Evolutionary conservation across 495 filamentous ascomycete genomes (phyloP).

Genomic region (Aspergillus kassunensis): DNA sequence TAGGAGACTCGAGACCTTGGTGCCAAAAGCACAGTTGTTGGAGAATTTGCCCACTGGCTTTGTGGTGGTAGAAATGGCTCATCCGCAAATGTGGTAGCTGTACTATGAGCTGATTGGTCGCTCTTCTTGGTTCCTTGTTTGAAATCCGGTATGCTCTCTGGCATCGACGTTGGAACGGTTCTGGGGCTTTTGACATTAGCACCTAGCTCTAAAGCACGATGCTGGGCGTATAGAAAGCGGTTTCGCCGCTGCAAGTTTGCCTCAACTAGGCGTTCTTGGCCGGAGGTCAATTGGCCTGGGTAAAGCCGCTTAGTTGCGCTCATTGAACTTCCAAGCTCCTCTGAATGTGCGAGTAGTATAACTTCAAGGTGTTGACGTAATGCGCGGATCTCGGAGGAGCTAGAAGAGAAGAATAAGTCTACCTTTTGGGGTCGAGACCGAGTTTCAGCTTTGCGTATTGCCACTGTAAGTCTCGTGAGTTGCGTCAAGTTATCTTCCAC

Average conservation of each 20-base stretch:
- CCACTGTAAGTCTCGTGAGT: conserved; percentile 10
- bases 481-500: neutral
- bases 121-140: too few species aligned
- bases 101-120: too few species aligned
- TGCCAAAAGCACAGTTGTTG: neutral
- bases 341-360: neutral
- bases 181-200: neutral
- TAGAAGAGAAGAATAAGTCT: conserved; percentile 7
- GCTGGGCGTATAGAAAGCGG: conserved; percentile 18
- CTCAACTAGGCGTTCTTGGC: conserved; percentile 11
- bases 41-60: too few species aligned
- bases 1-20: conserved; percentile 4
- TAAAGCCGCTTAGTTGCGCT: neutral
- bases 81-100: too few species aligned
- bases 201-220: neutral
- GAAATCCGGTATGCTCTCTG: neutral
- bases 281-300: neutral
- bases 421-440: conserved; percentile 12
- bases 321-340: neutral
- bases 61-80: too few species aligned
- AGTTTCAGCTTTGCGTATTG: conserved; percentile 13
- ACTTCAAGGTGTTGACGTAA: neutral
- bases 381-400: neutral
- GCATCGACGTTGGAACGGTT: neutral
- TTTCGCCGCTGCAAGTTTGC: conserved; percentile 16